Evolutionary conservation across 75 land plant genomes (phyloP).

Genomic region (Isoetes taiwanensis): DNA sequence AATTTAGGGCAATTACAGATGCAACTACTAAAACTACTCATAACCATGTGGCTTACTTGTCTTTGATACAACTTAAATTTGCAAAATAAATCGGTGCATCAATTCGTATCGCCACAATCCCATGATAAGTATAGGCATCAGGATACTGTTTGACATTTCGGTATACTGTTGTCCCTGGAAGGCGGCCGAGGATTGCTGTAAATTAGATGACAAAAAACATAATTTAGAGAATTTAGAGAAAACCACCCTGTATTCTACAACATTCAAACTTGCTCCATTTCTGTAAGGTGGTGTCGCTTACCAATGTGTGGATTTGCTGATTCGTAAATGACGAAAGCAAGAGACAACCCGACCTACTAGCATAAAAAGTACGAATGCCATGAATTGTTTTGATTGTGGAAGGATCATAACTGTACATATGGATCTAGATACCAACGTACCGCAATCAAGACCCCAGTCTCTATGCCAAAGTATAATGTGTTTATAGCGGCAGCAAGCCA

Average conservation of each 20-base stretch:
- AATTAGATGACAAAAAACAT: slow-evolving; percentile 1
- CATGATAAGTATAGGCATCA: slow-evolving; percentile 89
- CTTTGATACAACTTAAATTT: slow-evolving; percentile 82
- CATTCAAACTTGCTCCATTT: background rate
- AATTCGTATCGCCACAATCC: slow-evolving; percentile 83
- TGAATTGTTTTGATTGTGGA: too few relatives aligned
- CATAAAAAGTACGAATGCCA: too few relatives aligned
- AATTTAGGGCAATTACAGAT: too few relatives aligned
- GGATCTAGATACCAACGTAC: slow-evolving; percentile 37
- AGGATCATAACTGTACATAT: too few relatives aligned
- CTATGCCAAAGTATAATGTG: slow-evolving; percentile 81
- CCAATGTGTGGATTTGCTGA: slow-evolving; percentile 98
- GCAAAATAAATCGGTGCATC: slow-evolving; percentile 99
- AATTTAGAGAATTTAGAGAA: background rate
- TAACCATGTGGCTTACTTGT: slow-evolving; percentile 74
- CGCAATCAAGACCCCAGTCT: slow-evolving; percentile 94
- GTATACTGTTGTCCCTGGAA: slow-evolving; percentile 94
- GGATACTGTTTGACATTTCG: slow-evolving; percentile 83
- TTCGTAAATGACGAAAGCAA: slow-evolving; percentile 95
- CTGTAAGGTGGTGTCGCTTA: slow-evolving; percentile 18
- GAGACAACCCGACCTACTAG: slow-evolving; percentile 78
- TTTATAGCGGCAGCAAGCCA: slow-evolving; percentile 57
- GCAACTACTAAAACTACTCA: too few relatives aligned
- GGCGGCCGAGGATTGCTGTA: slow-evolving; percentile 88
- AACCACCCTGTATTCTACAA: background rate